Evolutionary conservation across 2,329 filamentous ascomycete genomes (phyloP).

Genomic region (Botrytis porri): DNA sequence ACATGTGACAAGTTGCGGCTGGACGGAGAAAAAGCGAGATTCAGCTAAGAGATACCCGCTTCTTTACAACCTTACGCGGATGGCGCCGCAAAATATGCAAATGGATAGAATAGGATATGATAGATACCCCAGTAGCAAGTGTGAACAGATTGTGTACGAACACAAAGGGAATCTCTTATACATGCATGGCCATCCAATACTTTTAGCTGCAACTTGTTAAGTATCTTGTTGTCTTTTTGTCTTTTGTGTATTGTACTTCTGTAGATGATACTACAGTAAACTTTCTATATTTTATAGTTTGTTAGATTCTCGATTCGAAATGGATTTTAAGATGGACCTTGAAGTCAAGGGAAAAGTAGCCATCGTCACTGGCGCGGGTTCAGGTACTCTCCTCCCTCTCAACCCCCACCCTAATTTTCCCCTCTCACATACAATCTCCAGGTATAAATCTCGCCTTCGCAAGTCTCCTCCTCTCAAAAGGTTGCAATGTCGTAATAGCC

Average conservation of each 20-base stretch:
- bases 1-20: background rate
- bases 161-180: background rate
- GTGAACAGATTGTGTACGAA: background rate
- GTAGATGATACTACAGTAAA: background rate
- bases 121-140: background rate
- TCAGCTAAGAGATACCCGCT: background rate
- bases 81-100: background rate
- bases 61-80: background rate
- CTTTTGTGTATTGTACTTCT: background rate
- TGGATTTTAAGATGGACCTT: background rate
- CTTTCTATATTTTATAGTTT: background rate
- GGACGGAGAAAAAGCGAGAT: background rate
- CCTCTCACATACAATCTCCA: background rate
- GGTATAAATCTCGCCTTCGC: slow-evolving; percentile 45
- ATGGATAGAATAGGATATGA: background rate
- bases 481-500: slow-evolving; percentile 46
- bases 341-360: slow-evolving; percentile 24
- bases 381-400: slow-evolving; percentile 37
- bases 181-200: background rate
- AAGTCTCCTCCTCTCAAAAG: slow-evolving; percentile 41
- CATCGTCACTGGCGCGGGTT: slow-evolving; percentile 31
- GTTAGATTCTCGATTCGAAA: background rate
- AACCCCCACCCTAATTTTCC: too few species aligned
- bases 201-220: background rate
- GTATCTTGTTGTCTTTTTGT: background rate